Base-by-base conservation (phyloP, 805 yeast genomes). In the Blastobotrys muscicola region DNA sequence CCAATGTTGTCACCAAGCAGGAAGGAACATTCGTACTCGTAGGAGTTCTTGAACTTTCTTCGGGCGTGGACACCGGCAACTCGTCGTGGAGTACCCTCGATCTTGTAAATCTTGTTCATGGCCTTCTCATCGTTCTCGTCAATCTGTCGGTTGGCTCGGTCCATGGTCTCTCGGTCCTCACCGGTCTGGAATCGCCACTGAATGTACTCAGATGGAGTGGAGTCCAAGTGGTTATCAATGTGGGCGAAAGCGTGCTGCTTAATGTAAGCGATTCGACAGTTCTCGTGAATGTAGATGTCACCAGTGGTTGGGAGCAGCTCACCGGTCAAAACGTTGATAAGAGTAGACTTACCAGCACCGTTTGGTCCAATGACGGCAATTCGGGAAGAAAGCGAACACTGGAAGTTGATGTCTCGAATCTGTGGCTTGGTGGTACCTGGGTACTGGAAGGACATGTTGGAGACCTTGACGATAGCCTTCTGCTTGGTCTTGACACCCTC, bases 161-260 rank as follows among this genome's bases (percentile, higher is more conserved):
- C 98, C 98, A 92, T 92, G 74, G 98, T 92, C 80, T 92, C 98
- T 78, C 98, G 87, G 75, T 92, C 98, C 79, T 92, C 98, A 89
- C 98, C 98, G 68, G 98, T 92, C 79, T 92, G 98, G 97, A 90
- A 92, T 83, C 98, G 92, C 98, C 98, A 92, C 78, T 92, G 98
- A 63, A 92, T 92, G 78, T 92, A 92, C 79, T 92, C 98, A 65
- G 97, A 87, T 68, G 98, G 98, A 66, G 99, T 92, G 81, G 84
- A 85, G 81, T 92, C 99, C 71, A 90, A 80, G 70, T 92, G 98
- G 68, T 84, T 80, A 74, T 94, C 99, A 66, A 92, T 90, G 74
- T 92, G 98, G 56, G 97, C 97, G 68, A 92, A 92, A 71, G 98
- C 98, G 72, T 94, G 98, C 78, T 92, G 99, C 78, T 92, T 92